Base-by-base conservation (phyloP, 371 early-diverging fungal species). In the Funneliformis caledonium region DNA sequence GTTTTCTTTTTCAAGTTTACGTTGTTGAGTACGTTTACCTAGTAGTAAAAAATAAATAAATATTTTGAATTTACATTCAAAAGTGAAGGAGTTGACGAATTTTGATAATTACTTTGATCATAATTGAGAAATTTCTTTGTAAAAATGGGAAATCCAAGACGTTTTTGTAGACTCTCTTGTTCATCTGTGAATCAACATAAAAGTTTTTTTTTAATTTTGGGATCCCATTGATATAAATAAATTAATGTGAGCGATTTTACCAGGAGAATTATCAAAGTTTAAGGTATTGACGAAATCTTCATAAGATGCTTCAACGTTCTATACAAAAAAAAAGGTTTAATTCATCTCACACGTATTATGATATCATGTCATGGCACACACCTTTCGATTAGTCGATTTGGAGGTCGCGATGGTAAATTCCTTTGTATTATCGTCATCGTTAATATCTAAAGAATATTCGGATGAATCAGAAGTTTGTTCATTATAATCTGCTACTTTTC, bases 51-150 rank as follows among this genome's bases (percentile, higher is more conserved):
- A 59, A 76, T 76, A 26, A 5, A 62, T 61, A 62, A 45, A 60
- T 22, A n/a, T 62, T 43, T 33, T 43, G 1, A 4, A 43, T 16
- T 45, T 76, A 26, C 26, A 26, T 26, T 26, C 26, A 26, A 26
- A 26, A 26, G 26, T 61, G 14, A 72, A 72, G 52, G 10, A 72
- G n/a, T 50, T 37, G 37, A 37, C 65, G 14, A 31, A 65, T 65
- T 19, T 65, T 8, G 67, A 19, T 16, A 42, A 37, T 60, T 74
- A 74, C 76, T 61, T 33, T 62, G 59, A 47, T 76, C 59, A 37
- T 76, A 76, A 60, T 37, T 22, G 12, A 76, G 37, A 76, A 76
- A 76, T 76, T 45, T 43, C 43, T 76, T 56, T 9, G 59, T 76
- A n/a, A 76, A 76, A 16, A 61, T 61, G 19, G 60, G 62, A 76